Evolutionary conservation across 495 filamentous ascomycete genomes (phyloP), one percentile per base, ranked within the genome.

Genomic region (Neurospora sp.): DNA sequence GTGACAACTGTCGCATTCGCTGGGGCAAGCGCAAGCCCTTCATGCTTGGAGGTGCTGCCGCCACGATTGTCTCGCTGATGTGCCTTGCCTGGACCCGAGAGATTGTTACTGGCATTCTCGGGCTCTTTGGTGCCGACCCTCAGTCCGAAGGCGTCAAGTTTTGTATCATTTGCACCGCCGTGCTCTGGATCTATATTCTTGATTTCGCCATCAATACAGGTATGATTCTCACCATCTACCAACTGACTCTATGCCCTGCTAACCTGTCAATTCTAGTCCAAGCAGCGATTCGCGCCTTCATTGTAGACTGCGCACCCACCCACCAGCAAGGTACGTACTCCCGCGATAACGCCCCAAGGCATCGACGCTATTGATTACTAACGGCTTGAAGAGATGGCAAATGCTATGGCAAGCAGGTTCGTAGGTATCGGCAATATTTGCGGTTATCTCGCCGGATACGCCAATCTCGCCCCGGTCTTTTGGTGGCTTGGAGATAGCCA

Each of bases 161-260:
- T 18, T 81, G 85, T 16, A 85, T 89, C 45, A 93, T 94, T 72
- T 82, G 92, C 22, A 82, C 90, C 39, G 94, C 94, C 6, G 92
- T 94, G n/a, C 78, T 93, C 37, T 89, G 91, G 79, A 91, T 97
- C 74, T 97, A 93, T 81, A 84, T 94, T 38, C 85, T 97, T 40
- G 94, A 97, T 80, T 94, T 97, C 80, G 86, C 94, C 42, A 94
- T 97, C 81, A 97, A 97, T 79, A 93, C 93, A n/a, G 91, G 91
- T 93, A 85, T 75, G 87, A 77, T 31, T 70, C 20, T 16, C 1
- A 16, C 31, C 22, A 27, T 27, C 22, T 27, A 27, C 22, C 22
- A 65, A 35, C 53, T 59, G n/a, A 20, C 6, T 35, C 5, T 31
- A 12, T 71, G 38, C 59, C 71, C 10, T 71, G 69, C 73, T 69